Conservation (phyloP, 352 stramenopile genomes). For the Phytophthora colocasiae region DNA sequence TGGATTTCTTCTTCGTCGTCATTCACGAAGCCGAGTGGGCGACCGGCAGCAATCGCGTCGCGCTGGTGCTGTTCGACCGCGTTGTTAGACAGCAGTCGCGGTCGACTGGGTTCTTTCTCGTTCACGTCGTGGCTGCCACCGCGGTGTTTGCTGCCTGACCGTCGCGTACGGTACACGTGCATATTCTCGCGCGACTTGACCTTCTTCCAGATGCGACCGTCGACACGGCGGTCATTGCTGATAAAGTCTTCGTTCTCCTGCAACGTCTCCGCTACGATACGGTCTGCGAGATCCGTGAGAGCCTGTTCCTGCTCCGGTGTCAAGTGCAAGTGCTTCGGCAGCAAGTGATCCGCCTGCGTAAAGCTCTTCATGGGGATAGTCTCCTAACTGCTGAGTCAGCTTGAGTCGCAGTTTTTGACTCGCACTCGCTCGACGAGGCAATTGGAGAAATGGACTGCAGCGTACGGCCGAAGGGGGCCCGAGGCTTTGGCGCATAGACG, state of each 20-base stretch:
- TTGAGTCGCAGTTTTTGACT: conserved; percentile 12
- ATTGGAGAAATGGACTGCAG: conserved; percentile 21
- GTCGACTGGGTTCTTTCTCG: conserved; percentile 42
- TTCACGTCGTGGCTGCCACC: conserved; percentile 17
- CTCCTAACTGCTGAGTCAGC: conserved; percentile 15
- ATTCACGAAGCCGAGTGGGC: conserved; percentile 22
- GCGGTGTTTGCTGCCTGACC: conserved; percentile 22
- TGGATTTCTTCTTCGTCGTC: conserved; percentile 26
- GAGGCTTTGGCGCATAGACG: conserved; percentile 28
- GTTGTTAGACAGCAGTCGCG: conserved; percentile 52
- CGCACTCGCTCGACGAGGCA: conserved; percentile 9
- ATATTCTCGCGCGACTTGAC: conserved; percentile 60
- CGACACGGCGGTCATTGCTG: conserved; percentile 42
- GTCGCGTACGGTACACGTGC: conserved; percentile 60
- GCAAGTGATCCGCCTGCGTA: conserved; percentile 14
- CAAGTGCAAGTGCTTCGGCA: conserved; percentile 26
- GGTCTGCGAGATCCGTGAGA: conserved; percentile 56
- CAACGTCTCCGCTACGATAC: conserved; percentile 64
- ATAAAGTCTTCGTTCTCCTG: conserved; percentile 63
- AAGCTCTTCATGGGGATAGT: conserved; percentile 30
- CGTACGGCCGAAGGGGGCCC: conserved; percentile 7
- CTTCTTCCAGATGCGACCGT: conserved; percentile 57
- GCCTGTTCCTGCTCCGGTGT: conserved; percentile 43
- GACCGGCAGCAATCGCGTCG: conserved; percentile 34
- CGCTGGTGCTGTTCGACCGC: conserved; percentile 44